Percentiles rank a stretch among this genome's conserved stretches.
These are phyloP conservation scores for Venturia asperata DNA, from an alignment of 2,329 filamentous ascomycete species.

Conservation along the genomic window DNA sequence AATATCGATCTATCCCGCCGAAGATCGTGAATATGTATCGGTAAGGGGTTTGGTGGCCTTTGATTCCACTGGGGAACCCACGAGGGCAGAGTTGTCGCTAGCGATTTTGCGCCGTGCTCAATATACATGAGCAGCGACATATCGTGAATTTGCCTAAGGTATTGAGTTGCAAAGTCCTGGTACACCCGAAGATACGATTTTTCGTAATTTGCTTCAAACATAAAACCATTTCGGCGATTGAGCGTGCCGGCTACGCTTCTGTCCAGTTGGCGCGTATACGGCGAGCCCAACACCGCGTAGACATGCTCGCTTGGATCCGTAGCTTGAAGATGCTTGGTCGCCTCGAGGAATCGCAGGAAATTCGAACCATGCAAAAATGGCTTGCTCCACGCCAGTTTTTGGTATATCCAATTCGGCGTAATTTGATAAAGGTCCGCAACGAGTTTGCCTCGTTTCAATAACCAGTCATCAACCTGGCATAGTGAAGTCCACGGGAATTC, in stretches of 20 bases:
- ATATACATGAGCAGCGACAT: slow-evolving; percentile 10
- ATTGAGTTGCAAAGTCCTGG: neutral
- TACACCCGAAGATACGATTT: neutral
- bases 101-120: neutral
- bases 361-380: slow-evolving; percentile 1
- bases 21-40: slow-evolving; percentile 10
- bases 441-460: slow-evolving; percentile 7
- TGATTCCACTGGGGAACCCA: slow-evolving; percentile 7
- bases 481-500: slow-evolving; percentile 1
- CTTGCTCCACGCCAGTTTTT: slow-evolving; percentile 8
- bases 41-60: slow-evolving; percentile 1
- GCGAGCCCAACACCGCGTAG: slow-evolving; percentile 5
- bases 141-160: neutral
- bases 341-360: neutral
- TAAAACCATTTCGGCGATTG: neutral
- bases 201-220: neutral
- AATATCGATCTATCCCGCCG: neutral
- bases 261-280: neutral
- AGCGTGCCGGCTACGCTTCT: neutral
- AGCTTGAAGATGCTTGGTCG: neutral
- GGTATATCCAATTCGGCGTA: slow-evolving; percentile 1
- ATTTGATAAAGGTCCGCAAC: neutral
- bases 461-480: slow-evolving; percentile 1
- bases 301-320: slow-evolving; percentile 12
- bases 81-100: neutral